Evolutionary conservation across 2,329 filamentous ascomycete species (phyloP).

Genomic region (Curvularia sp.): DNA sequence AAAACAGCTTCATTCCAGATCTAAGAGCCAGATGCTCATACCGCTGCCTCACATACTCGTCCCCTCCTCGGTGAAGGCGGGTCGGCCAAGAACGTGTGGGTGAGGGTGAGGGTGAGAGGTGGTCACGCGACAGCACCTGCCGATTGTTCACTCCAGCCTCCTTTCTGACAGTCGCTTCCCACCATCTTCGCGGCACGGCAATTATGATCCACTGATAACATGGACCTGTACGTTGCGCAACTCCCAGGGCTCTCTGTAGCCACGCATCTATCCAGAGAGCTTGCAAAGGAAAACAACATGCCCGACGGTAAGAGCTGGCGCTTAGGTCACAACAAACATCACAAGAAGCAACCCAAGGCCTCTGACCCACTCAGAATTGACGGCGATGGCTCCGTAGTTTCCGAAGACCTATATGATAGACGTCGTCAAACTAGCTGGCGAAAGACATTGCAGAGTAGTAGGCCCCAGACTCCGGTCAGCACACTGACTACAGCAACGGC

Average conservation of each 20-base stretch:
- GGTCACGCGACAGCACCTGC: conserved; percentile 2
- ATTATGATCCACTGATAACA: conserved; percentile 1
- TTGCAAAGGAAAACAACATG: conserved; percentile 17
- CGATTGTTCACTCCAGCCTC: neutral
- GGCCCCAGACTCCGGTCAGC: conserved; percentile 31
- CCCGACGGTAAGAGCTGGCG: conserved; percentile 37
- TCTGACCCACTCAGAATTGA: conserved; percentile 14
- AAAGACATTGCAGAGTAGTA: conserved; percentile 32
- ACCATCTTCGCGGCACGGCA: conserved; percentile 4
- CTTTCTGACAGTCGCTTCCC: neutral
- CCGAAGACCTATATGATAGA: conserved; percentile 26
- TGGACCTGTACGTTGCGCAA: conserved; percentile 17
- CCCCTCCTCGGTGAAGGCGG: neutral
- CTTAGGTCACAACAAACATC: conserved; percentile 27
- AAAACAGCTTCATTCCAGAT: neutral
- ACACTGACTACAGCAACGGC: conserved; percentile 23
- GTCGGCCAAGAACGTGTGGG: neutral
- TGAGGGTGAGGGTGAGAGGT: neutral
- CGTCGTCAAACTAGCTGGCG: conserved; percentile 33
- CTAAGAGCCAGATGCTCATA: neutral
- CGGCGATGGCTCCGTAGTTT: conserved; percentile 8
- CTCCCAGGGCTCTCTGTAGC: conserved; percentile 13
- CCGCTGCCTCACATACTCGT: too few species aligned
- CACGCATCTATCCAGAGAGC: conserved; percentile 9
- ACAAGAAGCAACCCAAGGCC: conserved; percentile 30